phyloP scores from a whole-genome alignment of 2,329 filamentous ascomycete species.

The Daldinia sp. region DNA sequence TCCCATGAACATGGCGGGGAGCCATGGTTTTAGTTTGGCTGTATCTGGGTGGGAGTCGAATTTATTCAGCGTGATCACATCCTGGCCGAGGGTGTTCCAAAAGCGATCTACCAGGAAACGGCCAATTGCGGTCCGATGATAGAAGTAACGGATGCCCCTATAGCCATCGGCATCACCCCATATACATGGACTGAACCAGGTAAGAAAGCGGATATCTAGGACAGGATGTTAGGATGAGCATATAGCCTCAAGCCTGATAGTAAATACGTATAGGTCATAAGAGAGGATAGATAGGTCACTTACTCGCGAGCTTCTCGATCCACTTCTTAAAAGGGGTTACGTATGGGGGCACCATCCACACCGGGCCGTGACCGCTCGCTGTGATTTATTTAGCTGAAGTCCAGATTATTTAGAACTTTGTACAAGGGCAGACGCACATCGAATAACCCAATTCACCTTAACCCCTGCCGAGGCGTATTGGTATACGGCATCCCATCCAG shows the following conservation, averaged over 20 bases:
- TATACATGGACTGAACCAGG: conserved; percentile 78
- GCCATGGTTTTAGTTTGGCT: conserved; percentile 63
- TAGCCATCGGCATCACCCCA: conserved; percentile 74
- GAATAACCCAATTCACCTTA: conserved; percentile 65
- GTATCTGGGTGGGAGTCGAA: conserved; percentile 63
- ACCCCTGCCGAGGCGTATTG: conserved; percentile 61
- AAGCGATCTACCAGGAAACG: conserved; percentile 64
- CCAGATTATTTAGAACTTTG: not conserved
- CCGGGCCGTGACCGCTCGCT: not conserved
- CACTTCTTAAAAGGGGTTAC: not conserved
- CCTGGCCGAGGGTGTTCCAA: conserved; percentile 64
- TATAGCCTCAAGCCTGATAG: not conserved
- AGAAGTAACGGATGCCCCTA: conserved; percentile 59
- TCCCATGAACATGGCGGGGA: conserved; percentile 61
- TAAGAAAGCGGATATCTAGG: conserved; percentile 67
- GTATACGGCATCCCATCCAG: conserved; percentile 70
- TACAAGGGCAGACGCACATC: conserved; percentile 46
- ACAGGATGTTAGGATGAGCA: not conserved
- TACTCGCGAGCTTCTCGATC: not conserved
- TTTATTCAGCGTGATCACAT: conserved; percentile 62
- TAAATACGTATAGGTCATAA: not conserved
- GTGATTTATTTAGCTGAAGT: not conserved
- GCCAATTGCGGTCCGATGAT: conserved; percentile 66
- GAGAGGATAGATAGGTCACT: not conserved
- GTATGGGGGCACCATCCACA: not conserved